Conservation (phyloP, 1,284 basidiomycete genomes). For the Pascua sp. region DNA sequence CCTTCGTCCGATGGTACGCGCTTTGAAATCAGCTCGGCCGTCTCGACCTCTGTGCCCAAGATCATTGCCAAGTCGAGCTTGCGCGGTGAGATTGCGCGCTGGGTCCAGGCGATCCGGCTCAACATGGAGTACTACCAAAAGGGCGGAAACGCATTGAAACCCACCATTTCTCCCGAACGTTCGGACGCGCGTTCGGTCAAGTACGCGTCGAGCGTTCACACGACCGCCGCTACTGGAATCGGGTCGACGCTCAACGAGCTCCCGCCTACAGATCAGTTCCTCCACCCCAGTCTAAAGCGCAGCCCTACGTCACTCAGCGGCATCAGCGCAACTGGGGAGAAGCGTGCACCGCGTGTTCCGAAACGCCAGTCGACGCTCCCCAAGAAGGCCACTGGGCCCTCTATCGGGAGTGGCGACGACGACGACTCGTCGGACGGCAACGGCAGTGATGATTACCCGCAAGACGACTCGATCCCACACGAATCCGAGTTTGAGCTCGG, state of each 20-base stretch:
- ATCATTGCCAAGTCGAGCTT: slow-evolving; percentile 91
- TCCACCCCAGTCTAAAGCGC: slow-evolving; percentile 40
- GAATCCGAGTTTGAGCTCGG: slow-evolving; percentile 66
- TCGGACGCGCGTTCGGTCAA: slow-evolving; percentile 11
- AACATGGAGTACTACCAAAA: slow-evolving; percentile 64
- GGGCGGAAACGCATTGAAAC: slow-evolving; percentile 4
- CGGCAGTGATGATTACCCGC: slow-evolving; percentile 18
- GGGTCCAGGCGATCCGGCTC: slow-evolving; percentile 70
- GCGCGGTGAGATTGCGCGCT: slow-evolving; percentile 81
- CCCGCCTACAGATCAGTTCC: slow-evolving; percentile 35
- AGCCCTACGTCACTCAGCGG: slow-evolving; percentile 53
- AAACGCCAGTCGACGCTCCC: neutral
- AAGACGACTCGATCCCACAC: slow-evolving; percentile 58
- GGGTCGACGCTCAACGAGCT: slow-evolving; percentile 23
- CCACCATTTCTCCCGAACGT: neutral
- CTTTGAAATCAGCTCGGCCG: slow-evolving; percentile 71
- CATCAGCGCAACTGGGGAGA: slow-evolving; percentile 10
- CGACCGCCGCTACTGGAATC: slow-evolving; percentile 21
- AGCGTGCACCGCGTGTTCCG: neutral
- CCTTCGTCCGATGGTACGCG: slow-evolving; percentile 54
- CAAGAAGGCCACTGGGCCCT: neutral
- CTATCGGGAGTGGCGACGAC: neutral
- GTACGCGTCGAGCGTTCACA: slow-evolving; percentile 9
- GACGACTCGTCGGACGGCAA: slow-evolving; percentile 14
- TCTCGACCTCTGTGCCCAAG: slow-evolving; percentile 54